Percentiles rank a stretch among this genome's conserved stretches.
These are phyloP conservation scores for Grigorovia yakushimaensis DNA, from an alignment of 805 yeast species.

Conservation along the genomic window DNA sequence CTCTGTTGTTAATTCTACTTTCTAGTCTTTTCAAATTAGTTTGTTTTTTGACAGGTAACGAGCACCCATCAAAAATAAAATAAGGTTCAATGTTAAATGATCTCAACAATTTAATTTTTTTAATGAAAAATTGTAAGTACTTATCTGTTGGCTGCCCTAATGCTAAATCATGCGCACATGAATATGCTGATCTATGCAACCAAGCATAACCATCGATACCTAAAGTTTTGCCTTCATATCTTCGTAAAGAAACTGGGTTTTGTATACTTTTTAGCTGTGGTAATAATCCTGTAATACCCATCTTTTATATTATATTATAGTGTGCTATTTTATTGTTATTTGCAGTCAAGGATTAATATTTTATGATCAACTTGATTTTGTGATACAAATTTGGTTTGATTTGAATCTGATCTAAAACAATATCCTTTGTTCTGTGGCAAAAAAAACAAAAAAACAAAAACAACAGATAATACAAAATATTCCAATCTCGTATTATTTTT, in stretches of 20 bases:
- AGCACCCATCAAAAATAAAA: conserved; percentile 89
- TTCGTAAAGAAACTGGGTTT: conserved; percentile 43
- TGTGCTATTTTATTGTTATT: background rate
- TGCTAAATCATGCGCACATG: conserved; percentile 79
- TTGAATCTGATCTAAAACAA: background rate
- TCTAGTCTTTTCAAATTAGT: conserved; percentile 59
- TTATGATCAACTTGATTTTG: too few species aligned
- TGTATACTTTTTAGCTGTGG: conserved; percentile 73
- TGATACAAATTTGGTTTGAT: too few species aligned
- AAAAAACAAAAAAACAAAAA: background rate
- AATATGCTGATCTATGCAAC: conserved; percentile 79
- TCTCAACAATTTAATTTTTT: conserved; percentile 54
- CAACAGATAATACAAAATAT: background rate
- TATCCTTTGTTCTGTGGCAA: background rate
- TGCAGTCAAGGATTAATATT: too few species aligned
- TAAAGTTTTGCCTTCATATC: conserved; percentile 61
- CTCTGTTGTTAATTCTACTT: conserved; percentile 48
- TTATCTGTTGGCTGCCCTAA: conserved; percentile 59
- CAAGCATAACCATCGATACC: conserved; percentile 97
- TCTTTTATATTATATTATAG: conserved; percentile 15
- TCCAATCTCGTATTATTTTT: too few species aligned
- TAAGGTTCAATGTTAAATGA: conserved; percentile 66
- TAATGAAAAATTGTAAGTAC: conserved; percentile 60
- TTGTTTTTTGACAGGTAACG: conserved; percentile 64
- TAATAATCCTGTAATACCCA: conserved; percentile 81